phyloP scores from a whole-genome alignment of 768 basidiomycete species.

The Boletus subparvulus region DNA sequence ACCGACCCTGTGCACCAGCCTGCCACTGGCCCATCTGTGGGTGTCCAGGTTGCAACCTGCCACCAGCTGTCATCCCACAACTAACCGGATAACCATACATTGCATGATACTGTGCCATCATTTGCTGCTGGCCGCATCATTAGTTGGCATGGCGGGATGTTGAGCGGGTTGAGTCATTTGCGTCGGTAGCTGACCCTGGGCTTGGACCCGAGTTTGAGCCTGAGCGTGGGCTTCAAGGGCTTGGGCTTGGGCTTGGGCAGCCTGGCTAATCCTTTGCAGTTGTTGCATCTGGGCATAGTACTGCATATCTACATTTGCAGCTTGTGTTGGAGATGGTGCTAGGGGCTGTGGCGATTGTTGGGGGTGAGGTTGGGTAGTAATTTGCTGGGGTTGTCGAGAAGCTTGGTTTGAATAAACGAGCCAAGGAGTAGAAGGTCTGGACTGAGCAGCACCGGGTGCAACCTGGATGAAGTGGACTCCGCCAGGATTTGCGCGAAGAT shows the following conservation, averaged over 20 bases:
- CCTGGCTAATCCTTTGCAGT: constrained; percentile 20
- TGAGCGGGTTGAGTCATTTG: constrained; percentile 27
- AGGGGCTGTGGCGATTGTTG: constrained; percentile 26
- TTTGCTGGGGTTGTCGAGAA: constrained; percentile 21
- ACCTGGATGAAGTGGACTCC: constrained; percentile 17
- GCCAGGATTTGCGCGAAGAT: constrained; percentile 20
- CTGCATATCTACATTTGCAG: constrained; percentile 16
- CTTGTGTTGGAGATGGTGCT: constrained; percentile 19
- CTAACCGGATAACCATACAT: constrained; percentile 28
- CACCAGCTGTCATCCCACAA: constrained; percentile 17
- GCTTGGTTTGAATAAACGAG: constrained; percentile 23
- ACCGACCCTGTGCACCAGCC: constrained; percentile 36
- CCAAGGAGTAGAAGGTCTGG: constrained; percentile 33
- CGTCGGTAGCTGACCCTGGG: constrained; percentile 24
- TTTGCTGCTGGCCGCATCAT: constrained; percentile 26
- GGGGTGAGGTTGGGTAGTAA: constrained; percentile 22
- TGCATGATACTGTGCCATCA: constrained; percentile 28
- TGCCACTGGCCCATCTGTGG: constrained; percentile 30
- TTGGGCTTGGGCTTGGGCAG: constrained; percentile 25
- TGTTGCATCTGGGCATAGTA: constrained; percentile 22
- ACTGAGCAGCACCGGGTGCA: constrained; percentile 18
- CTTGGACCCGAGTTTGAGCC: constrained; percentile 21
- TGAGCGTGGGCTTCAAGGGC: constrained; percentile 19
- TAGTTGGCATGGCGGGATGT: constrained; percentile 18
- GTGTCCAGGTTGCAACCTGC: constrained; percentile 19